Evolutionary conservation across 306 rosid genomes (phyloP).

Genomic region (Cicer yamashitae): DNA sequence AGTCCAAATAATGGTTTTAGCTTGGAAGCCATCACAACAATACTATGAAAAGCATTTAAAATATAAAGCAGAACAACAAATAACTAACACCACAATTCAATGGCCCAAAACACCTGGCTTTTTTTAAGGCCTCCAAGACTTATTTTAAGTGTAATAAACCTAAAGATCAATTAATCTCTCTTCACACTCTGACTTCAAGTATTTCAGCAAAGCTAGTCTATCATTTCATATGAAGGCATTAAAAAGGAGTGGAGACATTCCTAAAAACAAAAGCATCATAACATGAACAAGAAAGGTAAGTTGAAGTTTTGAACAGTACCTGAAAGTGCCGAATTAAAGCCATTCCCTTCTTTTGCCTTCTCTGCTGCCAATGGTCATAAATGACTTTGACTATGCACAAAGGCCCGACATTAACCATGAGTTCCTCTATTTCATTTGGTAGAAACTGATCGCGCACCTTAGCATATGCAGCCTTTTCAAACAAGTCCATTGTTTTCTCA

Average conservation of each 20-base stretch:
- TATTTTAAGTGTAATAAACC: conserved; percentile 5
- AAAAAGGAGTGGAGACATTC: conserved; percentile 15
- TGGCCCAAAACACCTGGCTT: background rate
- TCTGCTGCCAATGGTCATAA: conserved; percentile 77
- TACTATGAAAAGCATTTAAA: conserved; percentile 7
- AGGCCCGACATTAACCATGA: conserved; percentile 59
- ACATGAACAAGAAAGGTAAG: conserved; percentile 19
- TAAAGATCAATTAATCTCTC: conserved; percentile 28
- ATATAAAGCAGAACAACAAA: background rate
- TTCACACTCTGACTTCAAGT: background rate
- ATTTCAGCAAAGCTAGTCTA: conserved; percentile 30
- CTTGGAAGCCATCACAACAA: background rate
- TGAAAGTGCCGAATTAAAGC: conserved; percentile 91
- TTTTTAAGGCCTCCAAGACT: background rate
- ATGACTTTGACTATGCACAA: conserved; percentile 56
- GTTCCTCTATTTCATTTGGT: conserved; percentile 75
- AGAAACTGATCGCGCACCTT: conserved; percentile 68
- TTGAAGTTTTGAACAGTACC: conserved; percentile 53
- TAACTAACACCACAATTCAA: conserved; percentile 14
- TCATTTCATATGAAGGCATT: conserved; percentile 24
- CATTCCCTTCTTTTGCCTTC: conserved; percentile 80
- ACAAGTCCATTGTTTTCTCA: conserved; percentile 81
- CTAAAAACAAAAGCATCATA: conserved; percentile 12
- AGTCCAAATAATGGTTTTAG: conserved; percentile 15
- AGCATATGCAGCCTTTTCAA: conserved; percentile 90